Conservation (phyloP, 2,329 filamentous ascomycete species). For the Trichoderma polysporum region DNA sequence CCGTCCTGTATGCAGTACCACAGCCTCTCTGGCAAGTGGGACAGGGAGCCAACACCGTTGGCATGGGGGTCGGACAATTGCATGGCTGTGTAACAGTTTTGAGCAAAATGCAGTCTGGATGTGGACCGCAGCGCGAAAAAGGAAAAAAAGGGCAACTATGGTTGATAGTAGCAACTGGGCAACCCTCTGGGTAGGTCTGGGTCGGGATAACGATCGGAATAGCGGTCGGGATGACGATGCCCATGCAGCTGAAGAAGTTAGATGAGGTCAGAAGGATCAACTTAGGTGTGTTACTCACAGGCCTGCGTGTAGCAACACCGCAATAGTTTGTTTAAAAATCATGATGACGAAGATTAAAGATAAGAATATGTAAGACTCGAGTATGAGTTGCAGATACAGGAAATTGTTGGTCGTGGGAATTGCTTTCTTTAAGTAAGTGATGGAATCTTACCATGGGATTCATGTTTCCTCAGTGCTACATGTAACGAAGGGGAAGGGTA, state of each 20-base stretch:
- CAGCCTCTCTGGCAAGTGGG: constrained; percentile 2
- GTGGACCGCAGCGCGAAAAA: neutral
- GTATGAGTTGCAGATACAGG: neutral
- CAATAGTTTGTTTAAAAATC: neutral
- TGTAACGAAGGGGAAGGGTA: too few relatives aligned
- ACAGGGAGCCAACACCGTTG: neutral
- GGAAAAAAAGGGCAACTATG: neutral
- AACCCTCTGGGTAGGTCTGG: neutral
- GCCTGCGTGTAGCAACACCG: neutral
- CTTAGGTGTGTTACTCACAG: neutral
- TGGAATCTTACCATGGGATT: neutral
- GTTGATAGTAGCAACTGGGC: neutral
- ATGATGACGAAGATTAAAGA: neutral
- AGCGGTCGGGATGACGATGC: neutral
- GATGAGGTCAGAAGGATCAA: too few relatives aligned
- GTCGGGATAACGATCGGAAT: neutral
- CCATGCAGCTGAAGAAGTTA: neutral
- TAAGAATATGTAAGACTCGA: neutral
- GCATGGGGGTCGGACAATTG: neutral
- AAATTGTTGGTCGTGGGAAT: neutral
- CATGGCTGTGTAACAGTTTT: neutral
- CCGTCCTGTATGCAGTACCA: neutral
- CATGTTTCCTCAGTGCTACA: neutral
- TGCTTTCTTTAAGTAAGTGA: neutral
- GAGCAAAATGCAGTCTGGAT: neutral